These are phyloP conservation scores for Avena sativa DNA, from an alignment of 176 grass and related monocot species.

Conservation along the genomic window DNA sequence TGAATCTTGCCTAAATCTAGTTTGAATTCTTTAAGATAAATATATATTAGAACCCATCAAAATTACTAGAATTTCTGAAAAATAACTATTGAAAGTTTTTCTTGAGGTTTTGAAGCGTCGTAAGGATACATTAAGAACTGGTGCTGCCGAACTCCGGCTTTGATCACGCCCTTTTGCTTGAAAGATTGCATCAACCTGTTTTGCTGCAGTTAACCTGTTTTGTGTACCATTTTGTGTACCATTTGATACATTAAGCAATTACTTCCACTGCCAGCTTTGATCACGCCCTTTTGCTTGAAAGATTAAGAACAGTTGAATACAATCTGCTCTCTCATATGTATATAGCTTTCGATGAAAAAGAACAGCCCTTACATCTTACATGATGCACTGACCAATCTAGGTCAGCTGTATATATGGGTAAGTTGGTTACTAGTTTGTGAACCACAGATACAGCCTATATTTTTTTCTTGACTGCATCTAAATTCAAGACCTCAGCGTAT, in stretches of 20 bases:
- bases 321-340: background rate
- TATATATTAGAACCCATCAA: too few relatives aligned
- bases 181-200: too few relatives aligned
- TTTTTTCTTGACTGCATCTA: background rate
- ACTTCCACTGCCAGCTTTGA: too few relatives aligned
- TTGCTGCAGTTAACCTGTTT: too few relatives aligned
- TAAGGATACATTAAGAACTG: too few relatives aligned
- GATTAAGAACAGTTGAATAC: background rate
- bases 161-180: too few relatives aligned
- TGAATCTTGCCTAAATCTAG: too few relatives aligned
- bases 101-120: too few relatives aligned
- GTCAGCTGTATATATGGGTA: constrained; percentile 12
- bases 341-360: background rate
- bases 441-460: constrained; percentile 18
- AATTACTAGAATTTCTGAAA: too few relatives aligned
- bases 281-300: constrained; percentile 1
- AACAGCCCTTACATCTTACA: background rate
- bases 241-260: background rate
- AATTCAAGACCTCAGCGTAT: constrained; percentile 1
- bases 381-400: constrained; percentile 25
- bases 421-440: constrained; percentile 21
- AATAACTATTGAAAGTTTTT: too few relatives aligned
- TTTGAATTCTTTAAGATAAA: too few relatives aligned
- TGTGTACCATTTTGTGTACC: background rate
- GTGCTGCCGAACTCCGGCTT: too few relatives aligned